These are phyloP conservation scores for Penicillium thymicola DNA, from an alignment of 2,329 filamentous ascomycete species.

Conservation along the genomic window DNA sequence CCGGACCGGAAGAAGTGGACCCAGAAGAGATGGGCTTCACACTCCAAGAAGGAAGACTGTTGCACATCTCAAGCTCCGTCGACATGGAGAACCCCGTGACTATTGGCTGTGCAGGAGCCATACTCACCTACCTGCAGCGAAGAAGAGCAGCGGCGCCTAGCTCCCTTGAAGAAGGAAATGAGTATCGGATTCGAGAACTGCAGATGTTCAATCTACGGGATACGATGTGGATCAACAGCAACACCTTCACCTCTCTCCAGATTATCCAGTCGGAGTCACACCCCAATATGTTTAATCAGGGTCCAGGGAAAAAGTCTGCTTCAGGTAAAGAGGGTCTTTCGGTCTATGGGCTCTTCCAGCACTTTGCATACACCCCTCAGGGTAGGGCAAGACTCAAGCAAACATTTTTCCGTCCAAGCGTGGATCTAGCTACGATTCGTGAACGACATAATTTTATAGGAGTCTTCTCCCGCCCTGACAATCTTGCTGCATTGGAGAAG, in stretches of 20 bases:
- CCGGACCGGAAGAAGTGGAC: conserved; percentile 40
- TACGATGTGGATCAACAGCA: conserved; percentile 72
- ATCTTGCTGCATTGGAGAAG: conserved; percentile 54
- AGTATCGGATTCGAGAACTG: conserved; percentile 60
- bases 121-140: conserved; percentile 75
- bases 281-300: conserved; percentile 75
- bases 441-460: conserved; percentile 69
- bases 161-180: not conserved
- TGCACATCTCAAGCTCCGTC: conserved; percentile 67
- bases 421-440: conserved; percentile 64
- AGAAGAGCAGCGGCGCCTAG: conserved; percentile 61
- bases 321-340: conserved; percentile 78
- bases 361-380: conserved; percentile 72
- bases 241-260: conserved; percentile 78
- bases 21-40: conserved; percentile 45
- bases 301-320: conserved; percentile 58
- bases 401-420: conserved; percentile 74
- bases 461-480: conserved; percentile 65
- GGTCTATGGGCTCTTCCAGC: conserved; percentile 76
- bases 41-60: conserved; percentile 60
- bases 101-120: conserved; percentile 81
- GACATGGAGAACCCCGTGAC: conserved; percentile 72
- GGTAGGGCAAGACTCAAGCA: conserved; percentile 72
- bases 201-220: conserved; percentile 70
- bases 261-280: conserved; percentile 80